Evolutionary conservation across 768 basidiomycete species (phyloP), one percentile per base, ranked within the genome.

Genomic region (Cubamyces lactineus): DNA sequence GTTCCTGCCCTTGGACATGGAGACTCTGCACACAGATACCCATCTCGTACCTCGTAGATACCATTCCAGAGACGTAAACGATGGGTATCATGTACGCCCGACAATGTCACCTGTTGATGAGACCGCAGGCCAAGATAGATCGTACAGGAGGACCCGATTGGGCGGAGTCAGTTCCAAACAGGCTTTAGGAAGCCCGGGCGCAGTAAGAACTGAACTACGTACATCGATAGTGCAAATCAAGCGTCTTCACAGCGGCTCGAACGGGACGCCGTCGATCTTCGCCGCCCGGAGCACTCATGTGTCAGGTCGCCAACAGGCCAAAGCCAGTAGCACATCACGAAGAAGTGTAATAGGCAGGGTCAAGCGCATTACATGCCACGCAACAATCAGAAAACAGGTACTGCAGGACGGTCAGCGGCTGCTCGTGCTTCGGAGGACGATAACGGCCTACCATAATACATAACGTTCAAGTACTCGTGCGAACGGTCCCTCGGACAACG

Each of bases 71-170:
- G 54, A 62, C 61, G 61, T 62, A 62, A 62, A 45, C 28, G 53
- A 43, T 43, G 19, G 48, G 24, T 41, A 34, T 30, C 39, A 30
- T 34, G 47, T 15, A 47, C 26, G 13, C 53, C 26, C 30, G 23
- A 17, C 47, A 42, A 5, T 57, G 61, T 57, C 61, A 62, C 21
- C 61, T 62, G 61, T 57, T 62, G 61, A 62, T 62, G 55, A 52
- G 38, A 52, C 49, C 43, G 54, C 13, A 21, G 49, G 38, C 38
- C 28, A 16, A 28, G 49, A 47, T 21, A 62, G 61, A 51, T 57
- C 38, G 54, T 42, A 39, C 38, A 45, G 39, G 41, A 41, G 16
- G 40, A 62, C 40, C 53, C 61, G 61, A 62, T 62, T 62, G 61
- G 61, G 61, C 55, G 42, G 24, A 19, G 51, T 52, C 21, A 57